Conservation (phyloP, 495 filamentous ascomycete genomes). For the Copromyces sp. region DNA sequence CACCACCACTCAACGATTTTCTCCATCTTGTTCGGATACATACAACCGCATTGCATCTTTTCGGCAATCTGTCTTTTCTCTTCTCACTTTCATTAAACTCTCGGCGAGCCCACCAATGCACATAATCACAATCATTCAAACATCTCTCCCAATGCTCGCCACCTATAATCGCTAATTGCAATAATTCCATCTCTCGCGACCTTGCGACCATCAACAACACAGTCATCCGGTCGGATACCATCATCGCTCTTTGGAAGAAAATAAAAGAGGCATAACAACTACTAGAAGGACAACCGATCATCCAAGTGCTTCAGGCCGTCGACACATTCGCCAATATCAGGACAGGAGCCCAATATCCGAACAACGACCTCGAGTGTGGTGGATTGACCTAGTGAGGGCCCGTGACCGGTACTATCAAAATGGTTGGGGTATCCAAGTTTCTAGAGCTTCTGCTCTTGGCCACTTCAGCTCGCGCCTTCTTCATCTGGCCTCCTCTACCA, state of each 20-base stretch:
- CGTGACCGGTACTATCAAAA: slow-evolving; percentile 18
- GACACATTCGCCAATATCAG: neutral
- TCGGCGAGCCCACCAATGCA: neutral
- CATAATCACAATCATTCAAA: neutral
- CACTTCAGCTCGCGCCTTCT: slow-evolving; percentile 28
- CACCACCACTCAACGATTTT: neutral
- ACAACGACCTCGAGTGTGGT: neutral
- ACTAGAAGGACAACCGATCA: neutral
- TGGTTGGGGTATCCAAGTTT: slow-evolving; percentile 24
- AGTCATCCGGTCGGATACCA: neutral
- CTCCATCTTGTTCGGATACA: neutral
- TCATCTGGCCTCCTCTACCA: slow-evolving; percentile 18
- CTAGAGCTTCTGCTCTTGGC: slow-evolving; percentile 35
- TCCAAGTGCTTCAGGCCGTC: neutral
- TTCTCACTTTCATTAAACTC: neutral
- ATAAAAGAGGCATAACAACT: neutral
- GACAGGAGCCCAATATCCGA: neutral
- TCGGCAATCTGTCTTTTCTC: neutral
- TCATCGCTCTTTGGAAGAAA: neutral
- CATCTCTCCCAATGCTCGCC: neutral
- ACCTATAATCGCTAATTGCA: neutral
- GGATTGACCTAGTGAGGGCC: neutral
- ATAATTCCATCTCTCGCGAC: neutral
- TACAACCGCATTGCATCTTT: neutral
- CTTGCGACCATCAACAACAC: neutral